phyloP scores from a whole-genome alignment of 116 monocot species.

The Phalaenopsis hybrid region DNA sequence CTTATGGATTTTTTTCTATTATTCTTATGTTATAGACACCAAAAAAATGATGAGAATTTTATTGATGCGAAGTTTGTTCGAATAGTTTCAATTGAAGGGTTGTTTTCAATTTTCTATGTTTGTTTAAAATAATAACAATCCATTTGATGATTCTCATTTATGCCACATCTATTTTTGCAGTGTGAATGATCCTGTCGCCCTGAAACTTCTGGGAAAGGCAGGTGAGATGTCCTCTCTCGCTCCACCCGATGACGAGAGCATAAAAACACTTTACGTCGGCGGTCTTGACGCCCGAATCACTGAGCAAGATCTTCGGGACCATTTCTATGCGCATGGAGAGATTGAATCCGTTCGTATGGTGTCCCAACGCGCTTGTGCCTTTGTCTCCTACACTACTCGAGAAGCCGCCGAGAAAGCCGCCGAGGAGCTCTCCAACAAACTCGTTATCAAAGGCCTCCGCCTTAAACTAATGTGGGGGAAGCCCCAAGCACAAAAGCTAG shows the following conservation, averaged over 20 bases:
- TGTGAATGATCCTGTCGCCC: slow-evolving; percentile 91
- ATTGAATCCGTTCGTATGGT: slow-evolving; percentile 86
- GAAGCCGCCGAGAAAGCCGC: slow-evolving; percentile 89
- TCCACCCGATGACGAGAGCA: slow-evolving; percentile 91
- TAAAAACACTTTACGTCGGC: slow-evolving; percentile 88
- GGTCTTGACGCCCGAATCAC: slow-evolving; percentile 79
- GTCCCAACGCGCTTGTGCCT: slow-evolving; percentile 82
- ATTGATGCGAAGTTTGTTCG: too few relatives aligned
- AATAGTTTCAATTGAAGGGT: too few relatives aligned
- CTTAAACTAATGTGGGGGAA: slow-evolving; percentile 96
- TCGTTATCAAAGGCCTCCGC: slow-evolving; percentile 82
- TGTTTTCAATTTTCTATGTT: too few relatives aligned
- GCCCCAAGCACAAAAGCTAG: slow-evolving; percentile 64
- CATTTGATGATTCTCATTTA: neutral
- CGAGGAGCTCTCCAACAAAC: slow-evolving; percentile 89
- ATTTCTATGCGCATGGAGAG: slow-evolving; percentile 92
- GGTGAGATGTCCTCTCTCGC: slow-evolving; percentile 92
- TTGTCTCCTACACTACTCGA: slow-evolving; percentile 87
- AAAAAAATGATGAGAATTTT: too few relatives aligned
- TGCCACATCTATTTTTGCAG: slow-evolving; percentile 25
- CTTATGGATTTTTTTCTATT: too few relatives aligned
- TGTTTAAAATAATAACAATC: neutral
- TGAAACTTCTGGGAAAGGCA: slow-evolving; percentile 86
- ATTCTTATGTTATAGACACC: too few relatives aligned
- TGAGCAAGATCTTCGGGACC: slow-evolving; percentile 83